Conservation (phyloP, 306 rosid genomes). For the Hippophae gyantsensis region DNA sequence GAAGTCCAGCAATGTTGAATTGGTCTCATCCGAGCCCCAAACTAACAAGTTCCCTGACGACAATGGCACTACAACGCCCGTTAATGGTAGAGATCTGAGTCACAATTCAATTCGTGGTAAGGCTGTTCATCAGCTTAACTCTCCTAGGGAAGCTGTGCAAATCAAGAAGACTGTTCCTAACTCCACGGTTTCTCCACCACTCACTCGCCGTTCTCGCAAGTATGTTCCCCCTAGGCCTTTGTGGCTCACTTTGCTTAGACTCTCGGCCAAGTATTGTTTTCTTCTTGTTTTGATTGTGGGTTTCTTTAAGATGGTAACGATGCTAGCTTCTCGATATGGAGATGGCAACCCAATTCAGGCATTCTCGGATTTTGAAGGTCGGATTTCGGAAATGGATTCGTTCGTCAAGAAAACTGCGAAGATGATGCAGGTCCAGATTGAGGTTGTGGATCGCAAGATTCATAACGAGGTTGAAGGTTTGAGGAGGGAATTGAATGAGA, state of each 20-base stretch:
- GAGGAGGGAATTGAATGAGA: constrained; percentile 44
- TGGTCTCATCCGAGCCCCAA: constrained; percentile 52
- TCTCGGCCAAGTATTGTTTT: constrained; percentile 47
- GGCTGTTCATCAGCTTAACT: constrained; percentile 29
- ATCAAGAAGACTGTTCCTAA: constrained; percentile 33
- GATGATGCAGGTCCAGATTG: constrained; percentile 79
- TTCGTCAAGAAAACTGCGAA: constrained; percentile 47
- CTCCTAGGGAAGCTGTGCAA: constrained; percentile 37
- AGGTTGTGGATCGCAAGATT: constrained; percentile 68
- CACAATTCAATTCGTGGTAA: constrained; percentile 69
- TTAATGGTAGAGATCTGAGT: constrained; percentile 55
- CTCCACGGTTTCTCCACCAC: constrained; percentile 25
- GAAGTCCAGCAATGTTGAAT: constrained; percentile 43
- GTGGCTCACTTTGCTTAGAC: constrained; percentile 54
- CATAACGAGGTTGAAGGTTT: constrained; percentile 51
- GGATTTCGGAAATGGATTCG: constrained; percentile 64
- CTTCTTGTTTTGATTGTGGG: constrained; percentile 45
- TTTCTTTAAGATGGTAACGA: constrained; percentile 45
- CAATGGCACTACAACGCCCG: constrained; percentile 15
- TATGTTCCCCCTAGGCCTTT: constrained; percentile 40
- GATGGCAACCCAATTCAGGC: constrained; percentile 29
- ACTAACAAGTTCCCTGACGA: constrained; percentile 7
- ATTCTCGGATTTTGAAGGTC: constrained; percentile 53
- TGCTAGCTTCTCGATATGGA: constrained; percentile 31
- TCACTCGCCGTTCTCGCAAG: constrained; percentile 37